These are phyloP conservation scores for Vigna trinervia DNA, from an alignment of 306 rosid genomes.

Conservation along the genomic window DNA sequence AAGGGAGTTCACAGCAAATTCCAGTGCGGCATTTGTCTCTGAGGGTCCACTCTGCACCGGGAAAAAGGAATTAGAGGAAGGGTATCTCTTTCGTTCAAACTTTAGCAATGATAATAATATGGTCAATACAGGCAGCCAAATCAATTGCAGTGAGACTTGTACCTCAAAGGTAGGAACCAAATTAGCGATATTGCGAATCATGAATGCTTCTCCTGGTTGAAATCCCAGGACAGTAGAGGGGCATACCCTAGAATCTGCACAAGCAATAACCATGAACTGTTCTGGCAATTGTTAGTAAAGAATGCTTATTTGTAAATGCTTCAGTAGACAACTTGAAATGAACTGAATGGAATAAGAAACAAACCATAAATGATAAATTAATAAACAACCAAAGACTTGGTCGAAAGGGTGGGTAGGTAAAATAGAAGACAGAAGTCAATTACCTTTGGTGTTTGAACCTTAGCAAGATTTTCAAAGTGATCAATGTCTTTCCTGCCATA, in stretches of 20 bases:
- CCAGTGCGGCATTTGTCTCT: constrained; percentile 94
- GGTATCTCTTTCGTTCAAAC: constrained; percentile 18
- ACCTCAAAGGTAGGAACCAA: constrained; percentile 92
- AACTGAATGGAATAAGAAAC: constrained; percentile 32
- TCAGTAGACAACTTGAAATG: constrained; percentile 21
- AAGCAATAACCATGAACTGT: constrained; percentile 97
- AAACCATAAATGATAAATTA: constrained; percentile 13
- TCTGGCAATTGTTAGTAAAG: constrained; percentile 59
- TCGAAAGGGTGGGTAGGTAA: neutral
- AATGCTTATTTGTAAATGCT: constrained; percentile 12
- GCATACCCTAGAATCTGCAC: constrained; percentile 99
- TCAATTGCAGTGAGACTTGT: constrained; percentile 33
- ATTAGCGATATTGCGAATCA: constrained; percentile 88
- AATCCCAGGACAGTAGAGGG: constrained; percentile 88
- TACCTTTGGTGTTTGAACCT: constrained; percentile 90
- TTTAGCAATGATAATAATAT: constrained; percentile 9
- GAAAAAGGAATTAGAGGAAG: constrained; percentile 32
- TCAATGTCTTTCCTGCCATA: constrained; percentile 66
- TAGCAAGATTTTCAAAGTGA: constrained; percentile 75
- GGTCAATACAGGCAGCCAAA: constrained; percentile 24
- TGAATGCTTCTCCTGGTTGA: constrained; percentile 95
- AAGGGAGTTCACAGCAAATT: constrained; percentile 84
- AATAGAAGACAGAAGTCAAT: constrained; percentile 13
- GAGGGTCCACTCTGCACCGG: constrained; percentile 81
- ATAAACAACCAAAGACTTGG: constrained; percentile 21